These are phyloP conservation scores for Teunomyces aglyptinius DNA, from an alignment of 805 yeast species.

Conservation along the genomic window DNA sequence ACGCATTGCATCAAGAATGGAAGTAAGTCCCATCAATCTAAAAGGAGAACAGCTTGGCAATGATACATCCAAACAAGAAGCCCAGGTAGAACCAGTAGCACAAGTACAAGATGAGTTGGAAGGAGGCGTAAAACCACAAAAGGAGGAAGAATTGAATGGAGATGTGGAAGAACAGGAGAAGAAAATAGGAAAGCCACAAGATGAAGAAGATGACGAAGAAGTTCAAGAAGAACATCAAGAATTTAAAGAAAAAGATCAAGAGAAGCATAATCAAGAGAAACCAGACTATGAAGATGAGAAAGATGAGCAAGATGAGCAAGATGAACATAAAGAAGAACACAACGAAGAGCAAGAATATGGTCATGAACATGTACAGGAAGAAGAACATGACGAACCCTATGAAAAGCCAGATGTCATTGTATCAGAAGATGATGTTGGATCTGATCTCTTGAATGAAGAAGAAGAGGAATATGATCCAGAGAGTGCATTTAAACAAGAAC, in stretches of 20 bases:
- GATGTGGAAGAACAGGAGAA: no score
- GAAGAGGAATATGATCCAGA: conserved; percentile 32
- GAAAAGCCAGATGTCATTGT: conserved; percentile 6
- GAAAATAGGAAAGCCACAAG: not conserved
- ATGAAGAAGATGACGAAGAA: not conserved
- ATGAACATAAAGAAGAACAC: not conserved
- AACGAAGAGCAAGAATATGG: conserved; percentile 13
- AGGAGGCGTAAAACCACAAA: not conserved
- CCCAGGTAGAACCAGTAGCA: not conserved
- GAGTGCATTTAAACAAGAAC: conserved; percentile 8
- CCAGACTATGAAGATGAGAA: conserved; percentile 6
- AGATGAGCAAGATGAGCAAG: conserved; percentile 2
- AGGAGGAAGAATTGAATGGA: not conserved
- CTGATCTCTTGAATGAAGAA: conserved; percentile 8
- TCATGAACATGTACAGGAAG: conserved; percentile 2
- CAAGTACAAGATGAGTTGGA: not conserved
- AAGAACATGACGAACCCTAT: not conserved
- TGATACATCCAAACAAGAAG: not conserved
- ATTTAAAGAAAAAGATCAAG: no score
- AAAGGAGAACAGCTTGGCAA: not conserved
- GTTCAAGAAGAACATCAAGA: conserved; percentile 1
- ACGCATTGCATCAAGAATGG: not conserved
- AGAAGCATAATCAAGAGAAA: not conserved
- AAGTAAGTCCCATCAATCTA: conserved; percentile 4
- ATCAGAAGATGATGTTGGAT: not conserved